Conservation (phyloP, 1,284 basidiomycete species). For the Pseudozyma hubeiensis region DNA sequence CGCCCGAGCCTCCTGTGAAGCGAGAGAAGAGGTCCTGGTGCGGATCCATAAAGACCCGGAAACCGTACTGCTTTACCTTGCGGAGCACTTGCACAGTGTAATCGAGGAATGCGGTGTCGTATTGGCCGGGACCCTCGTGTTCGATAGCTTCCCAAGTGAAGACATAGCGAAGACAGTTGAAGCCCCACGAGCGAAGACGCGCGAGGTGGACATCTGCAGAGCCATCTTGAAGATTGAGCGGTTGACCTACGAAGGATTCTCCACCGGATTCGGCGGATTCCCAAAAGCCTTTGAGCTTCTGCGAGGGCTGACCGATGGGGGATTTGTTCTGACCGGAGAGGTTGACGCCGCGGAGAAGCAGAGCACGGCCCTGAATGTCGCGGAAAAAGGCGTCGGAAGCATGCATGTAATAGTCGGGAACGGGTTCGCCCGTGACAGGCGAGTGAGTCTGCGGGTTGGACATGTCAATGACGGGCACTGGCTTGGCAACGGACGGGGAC, state of each 20-base stretch:
- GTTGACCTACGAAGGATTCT: constrained; percentile 79
- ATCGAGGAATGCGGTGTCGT: constrained; percentile 91
- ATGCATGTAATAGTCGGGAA: constrained; percentile 53
- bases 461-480: constrained; percentile 18
- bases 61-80: constrained; percentile 94
- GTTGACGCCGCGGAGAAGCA: constrained; percentile 91
- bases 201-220: constrained; percentile 88
- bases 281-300: constrained; percentile 83
- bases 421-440: constrained; percentile 41
- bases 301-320: constrained; percentile 78
- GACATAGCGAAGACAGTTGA: constrained; percentile 90
- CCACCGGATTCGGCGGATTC: constrained; percentile 81
- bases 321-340: constrained; percentile 88
- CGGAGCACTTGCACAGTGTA: constrained; percentile 86
- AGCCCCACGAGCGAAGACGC: constrained; percentile 89
- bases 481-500: neutral
- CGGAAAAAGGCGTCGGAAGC: constrained; percentile 76
- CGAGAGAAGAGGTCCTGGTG: constrained; percentile 98
- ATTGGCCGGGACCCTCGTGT: constrained; percentile 91
- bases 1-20: constrained; percentile 94
- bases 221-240: constrained; percentile 81
- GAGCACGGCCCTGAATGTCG: constrained; percentile 82
- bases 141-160: constrained; percentile 95
- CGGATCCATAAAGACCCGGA: constrained; percentile 91
- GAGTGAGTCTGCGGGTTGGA: constrained; percentile 9